Conservation (phyloP, 805 yeast species). For the Candida ulmi region DNA sequence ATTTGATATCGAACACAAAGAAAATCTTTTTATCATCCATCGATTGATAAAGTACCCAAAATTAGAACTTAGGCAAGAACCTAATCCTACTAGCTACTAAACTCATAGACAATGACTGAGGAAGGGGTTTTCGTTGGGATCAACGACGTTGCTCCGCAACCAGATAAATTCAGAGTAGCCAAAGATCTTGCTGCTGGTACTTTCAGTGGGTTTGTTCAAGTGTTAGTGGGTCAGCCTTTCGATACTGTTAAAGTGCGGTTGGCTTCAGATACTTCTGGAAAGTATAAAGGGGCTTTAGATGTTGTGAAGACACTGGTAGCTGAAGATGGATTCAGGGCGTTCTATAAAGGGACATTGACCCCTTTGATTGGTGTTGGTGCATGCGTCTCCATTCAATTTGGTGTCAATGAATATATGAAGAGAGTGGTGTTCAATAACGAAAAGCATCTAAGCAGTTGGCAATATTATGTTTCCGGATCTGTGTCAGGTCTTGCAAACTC, state of each 20-base stretch:
- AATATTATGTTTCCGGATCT: constrained; percentile 78
- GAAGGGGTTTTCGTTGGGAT: constrained; percentile 9
- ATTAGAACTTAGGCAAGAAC: too few species aligned
- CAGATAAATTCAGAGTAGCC: constrained; percentile 17
- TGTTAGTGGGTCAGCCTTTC: constrained; percentile 92
- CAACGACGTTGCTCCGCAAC: constrained; percentile 3
- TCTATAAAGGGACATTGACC: constrained; percentile 90
- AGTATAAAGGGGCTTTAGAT: constrained; percentile 67
- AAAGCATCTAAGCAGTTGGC: constrained; percentile 44
- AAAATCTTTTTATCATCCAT: too few species aligned
- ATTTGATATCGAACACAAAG: too few species aligned
- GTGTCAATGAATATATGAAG: constrained; percentile 93
- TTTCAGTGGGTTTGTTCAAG: constrained; percentile 94
- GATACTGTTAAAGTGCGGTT: constrained; percentile 92
- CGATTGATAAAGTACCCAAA: too few species aligned
- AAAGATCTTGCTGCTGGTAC: constrained; percentile 64
- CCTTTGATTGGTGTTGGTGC: constrained; percentile 97
- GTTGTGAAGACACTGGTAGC: constrained; percentile 65
- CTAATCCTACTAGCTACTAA: too few species aligned
- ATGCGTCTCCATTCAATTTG: constrained; percentile 93
- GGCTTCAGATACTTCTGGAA: constrained; percentile 80
- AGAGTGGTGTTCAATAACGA: constrained; percentile 48
- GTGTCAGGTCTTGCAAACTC: constrained; percentile 94
- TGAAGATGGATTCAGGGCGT: constrained; percentile 81
- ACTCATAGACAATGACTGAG: constrained; percentile 11